These are phyloP conservation scores for Aspergillus chevalieri DNA, from an alignment of 2,329 filamentous ascomycete genomes.

Conservation along the genomic window DNA sequence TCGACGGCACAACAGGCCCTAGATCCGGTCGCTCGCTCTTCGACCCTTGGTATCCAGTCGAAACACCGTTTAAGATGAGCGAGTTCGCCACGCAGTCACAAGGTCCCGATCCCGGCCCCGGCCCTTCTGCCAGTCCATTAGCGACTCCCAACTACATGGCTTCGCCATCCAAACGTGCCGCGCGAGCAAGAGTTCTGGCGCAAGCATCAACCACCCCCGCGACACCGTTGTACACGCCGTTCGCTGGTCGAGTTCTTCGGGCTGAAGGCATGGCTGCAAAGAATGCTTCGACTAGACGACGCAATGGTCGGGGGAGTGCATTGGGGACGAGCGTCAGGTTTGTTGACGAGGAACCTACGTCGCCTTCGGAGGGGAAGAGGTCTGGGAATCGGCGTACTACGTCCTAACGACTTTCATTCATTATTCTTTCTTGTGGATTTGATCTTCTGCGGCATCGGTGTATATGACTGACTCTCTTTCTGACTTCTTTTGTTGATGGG, in stretches of 20 bases:
- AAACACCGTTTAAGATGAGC: constrained; percentile 32
- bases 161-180: constrained; percentile 43
- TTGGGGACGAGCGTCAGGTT: constrained; percentile 36
- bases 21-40: constrained; percentile 23
- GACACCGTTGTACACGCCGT: constrained; percentile 39
- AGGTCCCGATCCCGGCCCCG: background rate
- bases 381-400: constrained; percentile 26
- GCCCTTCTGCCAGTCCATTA: constrained; percentile 30
- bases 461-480: background rate
- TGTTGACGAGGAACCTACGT: constrained; percentile 36
- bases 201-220: constrained; percentile 40
- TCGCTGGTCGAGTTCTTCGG: constrained; percentile 34
- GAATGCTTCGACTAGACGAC: constrained; percentile 17
- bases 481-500: background rate
- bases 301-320: constrained; percentile 21
- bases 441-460: background rate
- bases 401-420: background rate
- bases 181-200: constrained; percentile 35
- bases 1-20: constrained; percentile 13
- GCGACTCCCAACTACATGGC: constrained; percentile 38
- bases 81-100: constrained; percentile 29
- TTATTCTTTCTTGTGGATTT: background rate
- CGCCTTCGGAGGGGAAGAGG: constrained; percentile 33
- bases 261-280: constrained; percentile 16
- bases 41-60: constrained; percentile 31